Conservation (phyloP, 768 basidiomycete species). For the Lentinula raphanica region DNA sequence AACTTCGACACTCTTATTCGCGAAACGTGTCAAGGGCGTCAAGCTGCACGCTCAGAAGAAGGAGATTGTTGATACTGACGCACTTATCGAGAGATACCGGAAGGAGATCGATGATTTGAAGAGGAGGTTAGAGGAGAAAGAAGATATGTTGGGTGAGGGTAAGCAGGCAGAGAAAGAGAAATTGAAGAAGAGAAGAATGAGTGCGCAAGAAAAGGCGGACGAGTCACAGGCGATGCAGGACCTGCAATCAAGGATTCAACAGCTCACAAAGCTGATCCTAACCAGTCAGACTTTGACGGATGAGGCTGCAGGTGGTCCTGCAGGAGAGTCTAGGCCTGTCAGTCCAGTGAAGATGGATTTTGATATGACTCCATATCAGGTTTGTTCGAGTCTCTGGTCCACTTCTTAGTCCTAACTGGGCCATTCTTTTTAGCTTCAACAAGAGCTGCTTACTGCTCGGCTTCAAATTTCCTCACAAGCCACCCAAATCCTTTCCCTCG, state of each 20-base stretch:
- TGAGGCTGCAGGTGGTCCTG: conserved; percentile 38
- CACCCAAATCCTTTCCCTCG: conserved; percentile 78
- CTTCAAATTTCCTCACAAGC: conserved; percentile 76
- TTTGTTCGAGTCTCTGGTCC: background rate
- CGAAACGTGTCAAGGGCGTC: conserved; percentile 86
- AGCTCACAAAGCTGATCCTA: conserved; percentile 77
- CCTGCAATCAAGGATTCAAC: conserved; percentile 72
- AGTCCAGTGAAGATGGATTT: conserved; percentile 90
- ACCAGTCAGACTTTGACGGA: conserved; percentile 76
- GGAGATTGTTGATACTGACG: conserved; percentile 89
- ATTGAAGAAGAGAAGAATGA: conserved; percentile 39
- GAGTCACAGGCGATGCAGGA: conserved; percentile 84
- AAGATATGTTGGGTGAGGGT: conserved; percentile 43
- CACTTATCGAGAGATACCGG: conserved; percentile 88
- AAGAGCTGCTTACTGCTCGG: conserved; percentile 77
- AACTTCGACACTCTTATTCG: conserved; percentile 85
- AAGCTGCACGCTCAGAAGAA: conserved; percentile 88
- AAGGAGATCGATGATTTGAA: conserved; percentile 92
- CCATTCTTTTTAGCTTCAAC: conserved; percentile 56
- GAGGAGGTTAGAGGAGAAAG: conserved; percentile 61
- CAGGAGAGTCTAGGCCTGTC: conserved; percentile 67
- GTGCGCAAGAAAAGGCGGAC: conserved; percentile 60
- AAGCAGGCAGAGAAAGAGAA: conserved; percentile 14
- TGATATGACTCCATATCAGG: conserved; percentile 84
- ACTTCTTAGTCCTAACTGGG: background rate